phyloP scores from a whole-genome alignment of 257 asterid species.

The Thymus quinquecostatus region DNA sequence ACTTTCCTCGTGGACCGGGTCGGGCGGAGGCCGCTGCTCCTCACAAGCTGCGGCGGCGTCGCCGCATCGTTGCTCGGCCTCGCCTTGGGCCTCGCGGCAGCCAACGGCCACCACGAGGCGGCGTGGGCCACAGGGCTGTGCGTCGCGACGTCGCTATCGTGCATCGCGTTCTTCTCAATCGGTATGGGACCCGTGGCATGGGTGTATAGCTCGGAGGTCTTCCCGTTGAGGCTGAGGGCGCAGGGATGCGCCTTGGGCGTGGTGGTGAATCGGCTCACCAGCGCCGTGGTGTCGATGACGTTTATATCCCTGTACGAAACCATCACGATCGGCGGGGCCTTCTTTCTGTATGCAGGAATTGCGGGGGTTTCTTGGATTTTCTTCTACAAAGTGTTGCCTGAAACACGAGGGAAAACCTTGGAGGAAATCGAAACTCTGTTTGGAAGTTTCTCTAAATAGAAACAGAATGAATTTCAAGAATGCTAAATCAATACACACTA shows the following conservation, averaged over 20 bases:
- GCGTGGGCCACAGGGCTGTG: constrained; percentile 19
- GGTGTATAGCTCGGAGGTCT: constrained; percentile 47
- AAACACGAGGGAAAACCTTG: constrained; percentile 39
- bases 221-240: constrained; percentile 39
- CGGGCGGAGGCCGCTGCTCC: constrained; percentile 37
- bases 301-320: constrained; percentile 38
- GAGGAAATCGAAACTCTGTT: constrained; percentile 39
- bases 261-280: constrained; percentile 33
- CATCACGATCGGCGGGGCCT: constrained; percentile 48
- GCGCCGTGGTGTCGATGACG: constrained; percentile 42
- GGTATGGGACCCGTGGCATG: constrained; percentile 51
- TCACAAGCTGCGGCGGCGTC: constrained; percentile 10
- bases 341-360: constrained; percentile 34
- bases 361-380: constrained; percentile 25
- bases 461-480: constrained; percentile 5
- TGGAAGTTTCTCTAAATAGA: constrained; percentile 41
- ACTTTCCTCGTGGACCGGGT: constrained; percentile 34
- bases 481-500: not conserved
- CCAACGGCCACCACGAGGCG: constrained; percentile 25
- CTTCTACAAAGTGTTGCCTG: constrained; percentile 43
- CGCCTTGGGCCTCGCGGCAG: constrained; percentile 23
- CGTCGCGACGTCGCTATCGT: constrained; percentile 23
- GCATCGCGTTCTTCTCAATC: constrained; percentile 40
- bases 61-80: not conserved
- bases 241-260: constrained; percentile 44